These are phyloP conservation scores for Agarophyton chilense DNA, from an alignment of 23 red algal genomes.

Conservation along the genomic window DNA sequence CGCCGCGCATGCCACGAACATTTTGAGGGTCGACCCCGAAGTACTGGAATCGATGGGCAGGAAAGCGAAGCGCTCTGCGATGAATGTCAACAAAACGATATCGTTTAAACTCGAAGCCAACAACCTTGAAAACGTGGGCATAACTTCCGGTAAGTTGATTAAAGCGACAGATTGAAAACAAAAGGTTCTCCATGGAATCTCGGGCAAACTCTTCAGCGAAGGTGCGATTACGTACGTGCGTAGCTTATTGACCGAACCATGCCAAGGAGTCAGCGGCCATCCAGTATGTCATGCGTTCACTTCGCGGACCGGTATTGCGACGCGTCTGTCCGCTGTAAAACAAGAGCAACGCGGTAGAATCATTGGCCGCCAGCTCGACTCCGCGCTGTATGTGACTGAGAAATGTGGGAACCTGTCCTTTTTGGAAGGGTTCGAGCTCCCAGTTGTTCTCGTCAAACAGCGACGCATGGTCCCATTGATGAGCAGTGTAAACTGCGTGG, in stretches of 20 bases:
- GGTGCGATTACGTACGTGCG: constrained; percentile 50
- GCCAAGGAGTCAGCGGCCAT: constrained; percentile 35
- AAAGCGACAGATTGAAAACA: constrained; percentile 95
- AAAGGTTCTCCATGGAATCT: constrained; percentile 89
- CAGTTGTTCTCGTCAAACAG: constrained; percentile 68
- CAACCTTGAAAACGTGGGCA: constrained; percentile 73
- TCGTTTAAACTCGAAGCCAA: constrained; percentile 85
- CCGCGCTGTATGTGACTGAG: constrained; percentile 73
- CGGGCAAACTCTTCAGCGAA: constrained; percentile 79
- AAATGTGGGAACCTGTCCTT: constrained; percentile 72
- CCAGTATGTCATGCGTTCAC: constrained; percentile 82
- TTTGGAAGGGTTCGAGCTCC: constrained; percentile 80
- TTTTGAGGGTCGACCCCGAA: constrained; percentile 73
- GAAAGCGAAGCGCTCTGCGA: constrained; percentile 76
- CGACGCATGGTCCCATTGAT: constrained; percentile 26
- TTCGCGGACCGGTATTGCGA: constrained; percentile 48
- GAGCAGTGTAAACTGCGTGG: constrained; percentile 74
- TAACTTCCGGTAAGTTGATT: constrained; percentile 76
- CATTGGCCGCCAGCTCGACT: constrained; percentile 60
- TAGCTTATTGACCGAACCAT: constrained; percentile 42
- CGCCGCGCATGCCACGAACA: constrained; percentile 8
- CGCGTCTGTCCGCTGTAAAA: constrained; percentile 89
- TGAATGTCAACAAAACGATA: constrained; percentile 74
- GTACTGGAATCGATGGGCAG: constrained; percentile 58
- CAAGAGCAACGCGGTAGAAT: constrained; percentile 69